Conservation (phyloP, 1,284 basidiomycete genomes). For the Trichosporon faecale region DNA sequence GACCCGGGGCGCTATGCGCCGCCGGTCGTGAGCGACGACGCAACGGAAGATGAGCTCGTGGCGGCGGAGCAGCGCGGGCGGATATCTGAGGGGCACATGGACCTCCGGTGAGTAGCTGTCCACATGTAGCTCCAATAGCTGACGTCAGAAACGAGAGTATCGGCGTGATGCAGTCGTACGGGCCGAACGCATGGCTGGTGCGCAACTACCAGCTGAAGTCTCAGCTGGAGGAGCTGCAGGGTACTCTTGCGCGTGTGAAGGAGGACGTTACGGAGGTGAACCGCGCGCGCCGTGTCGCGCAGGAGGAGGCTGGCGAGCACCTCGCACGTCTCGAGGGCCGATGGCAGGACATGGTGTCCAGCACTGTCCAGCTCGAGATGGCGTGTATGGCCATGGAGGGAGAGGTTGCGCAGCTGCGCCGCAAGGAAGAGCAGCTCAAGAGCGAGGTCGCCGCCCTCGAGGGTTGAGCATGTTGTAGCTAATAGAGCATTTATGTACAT, state of each 20-base stretch:
- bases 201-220: conserved; percentile 83
- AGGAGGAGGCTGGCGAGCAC: conserved; percentile 49
- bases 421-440: conserved; percentile 40
- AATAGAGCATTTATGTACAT: conserved; percentile 34
- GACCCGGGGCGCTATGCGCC: conserved; percentile 78
- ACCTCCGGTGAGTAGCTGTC: conserved; percentile 62
- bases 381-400: conserved; percentile 49
- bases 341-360: conserved; percentile 49
- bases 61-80: conserved; percentile 72
- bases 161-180: conserved; percentile 78
- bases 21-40: conserved; percentile 61
- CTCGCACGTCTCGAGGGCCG: conserved; percentile 43
- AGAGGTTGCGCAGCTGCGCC: conserved; percentile 43
- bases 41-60: conserved; percentile 73
- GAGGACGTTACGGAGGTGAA: conserved; percentile 77
- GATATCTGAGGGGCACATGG: conserved; percentile 86
- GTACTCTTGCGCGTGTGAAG: conserved; percentile 66
- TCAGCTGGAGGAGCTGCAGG: conserved; percentile 69
- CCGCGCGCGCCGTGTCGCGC: conserved; percentile 72
- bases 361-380: conserved; percentile 51
- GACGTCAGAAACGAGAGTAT: conserved; percentile 72
- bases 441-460: conserved; percentile 43
- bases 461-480: conserved; percentile 13
- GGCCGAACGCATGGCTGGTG: conserved; percentile 84
- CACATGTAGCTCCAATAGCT: not conserved